These are phyloP conservation scores for Phytopythium kandeliae DNA, from an alignment of 352 stramenopile species.

Conservation along the genomic window DNA sequence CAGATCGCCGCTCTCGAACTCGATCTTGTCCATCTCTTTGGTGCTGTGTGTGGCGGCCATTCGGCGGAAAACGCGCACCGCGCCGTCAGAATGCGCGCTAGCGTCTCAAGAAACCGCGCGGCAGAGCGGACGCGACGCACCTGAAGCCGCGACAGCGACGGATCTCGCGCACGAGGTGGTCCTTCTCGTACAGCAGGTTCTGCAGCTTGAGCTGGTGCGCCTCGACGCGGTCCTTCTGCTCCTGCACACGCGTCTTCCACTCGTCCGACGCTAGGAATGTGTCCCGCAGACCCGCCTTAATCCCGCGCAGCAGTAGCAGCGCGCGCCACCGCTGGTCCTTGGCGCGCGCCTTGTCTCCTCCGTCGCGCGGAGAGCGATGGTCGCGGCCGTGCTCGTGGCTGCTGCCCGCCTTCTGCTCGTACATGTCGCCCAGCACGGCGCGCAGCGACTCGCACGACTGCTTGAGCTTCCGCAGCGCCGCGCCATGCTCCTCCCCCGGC, in stretches of 20 bases:
- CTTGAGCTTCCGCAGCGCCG: conserved; percentile 48
- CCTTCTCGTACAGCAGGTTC: conserved; percentile 82
- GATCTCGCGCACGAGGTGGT: conserved; percentile 76
- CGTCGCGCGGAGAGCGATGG: conserved; percentile 1
- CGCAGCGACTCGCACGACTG: conserved; percentile 39
- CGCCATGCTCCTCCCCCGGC: conserved; percentile 6
- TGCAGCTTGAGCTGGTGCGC: conserved; percentile 72
- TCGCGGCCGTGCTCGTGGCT: conserved; percentile 4
- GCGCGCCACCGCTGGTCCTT: conserved; percentile 53
- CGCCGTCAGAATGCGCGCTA: neutral
- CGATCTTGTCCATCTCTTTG: conserved; percentile 80
- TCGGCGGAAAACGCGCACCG: too few relatives aligned
- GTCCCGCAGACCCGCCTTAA: conserved; percentile 54
- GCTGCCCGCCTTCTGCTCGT: conserved; percentile 19
- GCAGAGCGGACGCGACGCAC: too few relatives aligned
- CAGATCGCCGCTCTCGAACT: conserved; percentile 47
- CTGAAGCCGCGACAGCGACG: conserved; percentile 59
- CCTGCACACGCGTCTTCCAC: conserved; percentile 59
- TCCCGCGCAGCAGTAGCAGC: conserved; percentile 40
- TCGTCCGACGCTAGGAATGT: conserved; percentile 66
- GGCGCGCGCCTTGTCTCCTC: conserved; percentile 34
- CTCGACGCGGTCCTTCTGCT: conserved; percentile 72
- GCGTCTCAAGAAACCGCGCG: too few relatives aligned
- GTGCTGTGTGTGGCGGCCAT: too few relatives aligned
- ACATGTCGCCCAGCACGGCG: conserved; percentile 27